Percentiles rank a stretch among this genome's conserved stretches.
Conservation (phyloP, 805 yeast species). For the Yarrowia keelungensis region DNA sequence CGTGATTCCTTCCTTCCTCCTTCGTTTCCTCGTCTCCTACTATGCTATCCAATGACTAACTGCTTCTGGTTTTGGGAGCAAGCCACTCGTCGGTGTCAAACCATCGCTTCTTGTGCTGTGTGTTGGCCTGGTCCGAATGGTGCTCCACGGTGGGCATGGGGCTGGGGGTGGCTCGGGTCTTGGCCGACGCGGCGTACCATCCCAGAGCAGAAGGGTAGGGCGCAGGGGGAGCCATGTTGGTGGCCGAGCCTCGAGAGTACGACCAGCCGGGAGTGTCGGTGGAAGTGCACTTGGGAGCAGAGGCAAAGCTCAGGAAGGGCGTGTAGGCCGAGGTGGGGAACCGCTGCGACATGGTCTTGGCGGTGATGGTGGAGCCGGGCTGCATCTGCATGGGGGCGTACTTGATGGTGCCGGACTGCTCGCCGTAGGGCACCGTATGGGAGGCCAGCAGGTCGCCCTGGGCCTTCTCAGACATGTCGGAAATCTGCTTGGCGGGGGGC, state of each 20-base stretch:
- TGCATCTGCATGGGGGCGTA: slow-evolving; percentile 94
- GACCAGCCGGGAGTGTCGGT: slow-evolving; percentile 89
- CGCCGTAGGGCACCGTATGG: slow-evolving; percentile 72
- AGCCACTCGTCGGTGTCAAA: slow-evolving; percentile 34
- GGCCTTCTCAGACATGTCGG: slow-evolving; percentile 52
- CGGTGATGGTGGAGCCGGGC: slow-evolving; percentile 76
- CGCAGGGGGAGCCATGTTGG: slow-evolving; percentile 70
- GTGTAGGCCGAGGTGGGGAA: slow-evolving; percentile 74
- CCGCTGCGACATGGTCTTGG: slow-evolving; percentile 57
- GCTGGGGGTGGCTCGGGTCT: slow-evolving; percentile 31
- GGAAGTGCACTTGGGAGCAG: slow-evolving; percentile 58
- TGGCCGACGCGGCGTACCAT: slow-evolving; percentile 43
- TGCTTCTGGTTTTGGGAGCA: slow-evolving; percentile 28
- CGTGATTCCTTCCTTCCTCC: not conserved
- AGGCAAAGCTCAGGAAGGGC: slow-evolving; percentile 58
- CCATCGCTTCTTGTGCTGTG: slow-evolving; percentile 37
- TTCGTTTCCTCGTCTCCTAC: not conserved
- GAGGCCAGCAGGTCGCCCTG: slow-evolving; percentile 57
- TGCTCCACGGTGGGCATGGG: slow-evolving; percentile 28
- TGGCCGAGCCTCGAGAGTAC: slow-evolving; percentile 65
- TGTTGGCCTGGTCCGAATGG: slow-evolving; percentile 26
- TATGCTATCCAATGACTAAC: slow-evolving; percentile 7
- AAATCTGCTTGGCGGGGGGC: slow-evolving; percentile 54
- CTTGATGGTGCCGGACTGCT: slow-evolving; percentile 78
- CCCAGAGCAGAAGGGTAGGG: slow-evolving; percentile 43